Base-by-base conservation (phyloP, 2,329 filamentous ascomycete genomes). In the Neopestalotiopsis sp. region DNA sequence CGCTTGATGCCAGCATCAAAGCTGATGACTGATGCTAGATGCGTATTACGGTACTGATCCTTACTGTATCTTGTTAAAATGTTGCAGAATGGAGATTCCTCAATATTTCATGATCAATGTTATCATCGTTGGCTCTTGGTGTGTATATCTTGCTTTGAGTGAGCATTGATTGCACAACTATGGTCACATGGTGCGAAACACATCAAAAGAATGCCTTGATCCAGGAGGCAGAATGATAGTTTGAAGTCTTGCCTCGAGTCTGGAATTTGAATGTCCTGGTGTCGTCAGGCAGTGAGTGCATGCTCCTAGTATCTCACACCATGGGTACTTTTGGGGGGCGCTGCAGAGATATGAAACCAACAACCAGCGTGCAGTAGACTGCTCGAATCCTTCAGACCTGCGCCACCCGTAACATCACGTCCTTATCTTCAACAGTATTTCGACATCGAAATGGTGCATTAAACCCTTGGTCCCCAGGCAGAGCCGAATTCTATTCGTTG, bases 401-500 rank as follows among this genome's bases (percentile, higher is more conserved):
- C 57, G 24, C 57, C n/a, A 59, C 24, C 49, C 6, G 13, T 56
- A 34, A 30, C 20, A 59, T 6, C 3, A 17, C 30, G 24, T 10
- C 30, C 57, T 30, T n/a, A 59, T 34, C 57, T 30, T 30, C 30
- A 30, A 28, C 10, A 10, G 17, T 14, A 34, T n/a, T 14, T 28
- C n/a, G 5, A n/a, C 24, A 24, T 10, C 12, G 3, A 10, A 7
- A 7, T 45, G 42, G 38, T 52, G 61, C n/a, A 38, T 64, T 17
- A 17, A 17, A 64, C 40, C 42, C 61, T 10, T 52, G 30, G 30
- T 20, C 30, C 12, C 30, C 40, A 38, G 61, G n/a, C 61, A 38
- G 61, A 52, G 34, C 61, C 34, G 40, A 28, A 17, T 12, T 49
- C 10, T 28, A 64, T 64, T 64, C 40, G 61, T 49, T 38, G n/a